phyloP scores from a whole-genome alignment of 371 early-diverging fungal species.

The Apophysomyces ossiformis region DNA sequence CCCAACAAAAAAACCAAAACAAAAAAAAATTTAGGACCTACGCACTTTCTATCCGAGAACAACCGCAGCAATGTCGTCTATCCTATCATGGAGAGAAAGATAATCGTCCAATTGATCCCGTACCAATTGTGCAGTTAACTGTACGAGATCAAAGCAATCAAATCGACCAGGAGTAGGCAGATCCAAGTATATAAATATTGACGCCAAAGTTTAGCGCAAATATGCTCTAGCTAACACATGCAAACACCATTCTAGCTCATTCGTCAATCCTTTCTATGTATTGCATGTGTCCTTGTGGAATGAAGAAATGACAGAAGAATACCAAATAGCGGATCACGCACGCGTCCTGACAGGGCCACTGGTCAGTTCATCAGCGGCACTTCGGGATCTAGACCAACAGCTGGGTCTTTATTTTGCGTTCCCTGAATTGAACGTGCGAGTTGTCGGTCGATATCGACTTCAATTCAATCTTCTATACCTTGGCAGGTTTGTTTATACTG shows the following conservation, averaged over 20 bases:
- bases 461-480: constrained; percentile 48
- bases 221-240: too few species aligned
- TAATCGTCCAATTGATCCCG: constrained; percentile 76
- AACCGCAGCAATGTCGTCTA: constrained; percentile 72
- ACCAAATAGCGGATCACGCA: constrained; percentile 17
- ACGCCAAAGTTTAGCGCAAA: too few species aligned
- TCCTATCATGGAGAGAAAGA: constrained; percentile 76
- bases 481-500: constrained; percentile 24
- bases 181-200: constrained; percentile 3
- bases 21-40: constrained; percentile 19
- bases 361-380: constrained; percentile 53
- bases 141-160: constrained; percentile 15
- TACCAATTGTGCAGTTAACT: constrained; percentile 62
- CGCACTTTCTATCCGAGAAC: constrained; percentile 53
- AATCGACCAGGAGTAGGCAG: constrained; percentile 15
- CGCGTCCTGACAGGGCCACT: constrained; percentile 60
- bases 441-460: constrained; percentile 45
- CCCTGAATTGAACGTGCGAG: constrained; percentile 52
- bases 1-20: too few species aligned
- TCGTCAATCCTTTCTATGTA: constrained; percentile 27
- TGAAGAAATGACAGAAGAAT: constrained; percentile 24
- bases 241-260: background rate
- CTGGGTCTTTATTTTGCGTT: constrained; percentile 61
- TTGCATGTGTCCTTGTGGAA: constrained; percentile 32
- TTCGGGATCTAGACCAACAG: constrained; percentile 48